A percentile compares a stretch with the other conserved stretches of the same genome.
phyloP scores from a whole-genome alignment of 2,329 filamentous ascomycete species.

The Teratosphaeria destructans region DNA sequence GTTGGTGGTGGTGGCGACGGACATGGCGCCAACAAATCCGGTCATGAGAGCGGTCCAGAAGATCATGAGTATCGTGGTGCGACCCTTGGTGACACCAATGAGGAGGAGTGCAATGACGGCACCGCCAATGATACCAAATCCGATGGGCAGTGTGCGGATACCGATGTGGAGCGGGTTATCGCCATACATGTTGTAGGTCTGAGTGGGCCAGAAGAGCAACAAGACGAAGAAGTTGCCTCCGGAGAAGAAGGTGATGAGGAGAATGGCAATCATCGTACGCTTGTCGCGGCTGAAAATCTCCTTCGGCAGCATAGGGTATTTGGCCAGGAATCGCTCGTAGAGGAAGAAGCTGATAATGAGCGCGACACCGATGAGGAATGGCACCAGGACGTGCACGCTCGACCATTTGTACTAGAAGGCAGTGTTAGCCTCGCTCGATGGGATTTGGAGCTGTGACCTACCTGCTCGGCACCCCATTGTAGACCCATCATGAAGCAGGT shows the following conservation, averaged over 20 bases:
- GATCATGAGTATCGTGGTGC: slow-evolving; percentile 51
- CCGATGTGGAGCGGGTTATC: slow-evolving; percentile 53
- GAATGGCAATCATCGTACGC: slow-evolving; percentile 25
- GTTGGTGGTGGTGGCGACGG: slow-evolving; percentile 14
- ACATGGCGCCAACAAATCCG: slow-evolving; percentile 25
- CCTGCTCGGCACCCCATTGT: slow-evolving; percentile 19
- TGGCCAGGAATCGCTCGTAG: slow-evolving; percentile 22
- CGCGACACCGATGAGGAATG: slow-evolving; percentile 23
- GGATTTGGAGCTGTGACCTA: background rate
- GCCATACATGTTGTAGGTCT: slow-evolving; percentile 55
- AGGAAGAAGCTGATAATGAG: slow-evolving; percentile 24
- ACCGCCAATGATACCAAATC: slow-evolving; percentile 52
- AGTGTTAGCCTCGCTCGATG: slow-evolving; percentile 3
- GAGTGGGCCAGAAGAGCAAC: slow-evolving; percentile 52
- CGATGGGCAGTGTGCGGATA: slow-evolving; percentile 54
- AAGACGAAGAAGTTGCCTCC: slow-evolving; percentile 31
- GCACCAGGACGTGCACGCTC: slow-evolving; percentile 23
- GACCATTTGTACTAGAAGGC: slow-evolving; percentile 18
- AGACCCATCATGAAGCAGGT: slow-evolving; percentile 41
- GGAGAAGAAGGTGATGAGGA: slow-evolving; percentile 32
- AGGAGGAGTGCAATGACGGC: slow-evolving; percentile 49
- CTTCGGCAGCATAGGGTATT: slow-evolving; percentile 26
- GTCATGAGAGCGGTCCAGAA: slow-evolving; percentile 54
- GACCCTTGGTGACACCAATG: slow-evolving; percentile 47
- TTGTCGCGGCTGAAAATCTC: slow-evolving; percentile 22